Evolutionary conservation across 768 basidiomycete species (phyloP), one percentile per base, ranked within the genome.

Genomic region (Auriculariales sp.): DNA sequence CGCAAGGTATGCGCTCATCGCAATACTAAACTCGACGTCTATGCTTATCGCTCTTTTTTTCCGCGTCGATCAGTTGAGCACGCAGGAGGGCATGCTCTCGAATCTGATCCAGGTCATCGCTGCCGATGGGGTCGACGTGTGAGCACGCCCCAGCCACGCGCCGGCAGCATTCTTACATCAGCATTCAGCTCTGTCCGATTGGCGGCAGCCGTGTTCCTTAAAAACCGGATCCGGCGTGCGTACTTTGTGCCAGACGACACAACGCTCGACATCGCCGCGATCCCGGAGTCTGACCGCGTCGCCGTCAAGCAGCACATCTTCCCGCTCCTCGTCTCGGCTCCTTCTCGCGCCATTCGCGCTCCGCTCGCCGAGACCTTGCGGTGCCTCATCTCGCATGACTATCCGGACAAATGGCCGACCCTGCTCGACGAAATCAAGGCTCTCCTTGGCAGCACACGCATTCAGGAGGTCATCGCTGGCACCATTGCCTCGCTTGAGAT

Each of bases 41-140:
- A 24, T 44, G 46, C 31, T n/a, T 48, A 22, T 44, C 47, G 42
- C 27, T 22, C 35, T 54, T 57, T 47, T 55, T 54, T n/a, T 51
- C 24, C 10, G 36, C 51, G 39, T 49, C 35, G 24, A 45, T n/a
- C 56, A 91, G 89, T 72, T 91, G 62, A 78, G 77, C 47, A 72
- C 73, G 51, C 77, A 88, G 61, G 83, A 88, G 64, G 90, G 90
- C 60, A 75, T 92, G 68, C 71, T 91, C 54, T 67, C 81, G n/a
- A 82, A 82, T 50, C 72, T 91, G 56, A 69, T 93, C 53, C 85
- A 88, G 66, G 91, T 94, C 57, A 83, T 93, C 59, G 81, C 77
- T 28, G 71, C 78, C 53, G 83, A 85, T 69, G 75, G 65, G 58
- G 73, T 87, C 58, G 85, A 88, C 68, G 67, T 78, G 81, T 91